A percentile compares a stretch with the other conserved stretches of the same genome.
Conservation (phyloP, 805 yeast genomes). For the Wickerhamomyces rabaulensis region DNA sequence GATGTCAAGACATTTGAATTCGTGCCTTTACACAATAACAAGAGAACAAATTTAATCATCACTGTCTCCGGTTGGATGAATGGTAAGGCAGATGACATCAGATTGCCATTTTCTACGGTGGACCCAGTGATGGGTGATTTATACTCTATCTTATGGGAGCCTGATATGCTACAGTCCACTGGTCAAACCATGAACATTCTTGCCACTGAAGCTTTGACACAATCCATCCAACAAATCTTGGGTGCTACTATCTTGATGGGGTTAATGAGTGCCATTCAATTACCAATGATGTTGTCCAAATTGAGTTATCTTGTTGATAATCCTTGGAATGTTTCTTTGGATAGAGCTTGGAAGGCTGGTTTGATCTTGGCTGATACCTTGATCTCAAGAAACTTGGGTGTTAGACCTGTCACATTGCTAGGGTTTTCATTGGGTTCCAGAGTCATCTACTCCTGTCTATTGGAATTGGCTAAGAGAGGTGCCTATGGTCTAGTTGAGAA, state of each 20-base stretch:
- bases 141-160: constrained; percentile 93
- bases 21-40: constrained; percentile 86
- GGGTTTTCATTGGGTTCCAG: constrained; percentile 95
- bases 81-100: constrained; percentile 89
- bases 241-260: constrained; percentile 89
- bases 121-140: constrained; percentile 98
- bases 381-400: constrained; percentile 82
- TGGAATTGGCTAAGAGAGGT: constrained; percentile 79
- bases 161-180: constrained; percentile 91
- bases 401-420: constrained; percentile 83
- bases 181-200: constrained; percentile 94
- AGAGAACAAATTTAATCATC: constrained; percentile 77
- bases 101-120: constrained; percentile 92
- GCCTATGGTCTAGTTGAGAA: constrained; percentile 87
- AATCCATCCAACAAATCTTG: constrained; percentile 89
- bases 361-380: constrained; percentile 85
- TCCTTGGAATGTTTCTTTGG: constrained; percentile 97
- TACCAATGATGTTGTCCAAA: constrained; percentile 88
- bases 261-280: constrained; percentile 86
- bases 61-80: constrained; percentile 98
- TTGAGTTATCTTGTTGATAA: constrained; percentile 86
- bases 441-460: constrained; percentile 81
- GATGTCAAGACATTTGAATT: constrained; percentile 92
- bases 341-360: constrained; percentile 97
- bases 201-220: constrained; percentile 89